Evolutionary conservation across 2,329 filamentous ascomycete genomes (phyloP).

Genomic region (Lizonia empirigonia): DNA sequence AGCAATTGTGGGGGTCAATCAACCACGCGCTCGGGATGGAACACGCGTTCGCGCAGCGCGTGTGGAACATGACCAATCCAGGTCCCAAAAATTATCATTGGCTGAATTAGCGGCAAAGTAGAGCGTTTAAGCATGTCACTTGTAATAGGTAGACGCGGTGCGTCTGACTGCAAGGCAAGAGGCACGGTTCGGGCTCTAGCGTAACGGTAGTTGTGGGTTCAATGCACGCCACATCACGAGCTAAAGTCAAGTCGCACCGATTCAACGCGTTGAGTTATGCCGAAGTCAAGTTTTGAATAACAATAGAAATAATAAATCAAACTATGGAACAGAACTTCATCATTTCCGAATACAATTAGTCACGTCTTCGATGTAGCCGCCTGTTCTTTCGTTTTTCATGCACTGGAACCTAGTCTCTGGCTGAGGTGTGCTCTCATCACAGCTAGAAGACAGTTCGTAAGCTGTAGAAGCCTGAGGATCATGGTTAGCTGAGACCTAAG

Average conservation of each 20-base stretch:
- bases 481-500: background rate
- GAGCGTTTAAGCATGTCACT: too few relatives aligned
- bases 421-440: background rate
- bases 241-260: background rate
- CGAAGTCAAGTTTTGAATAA: background rate
- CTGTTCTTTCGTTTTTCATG: background rate
- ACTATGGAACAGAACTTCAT: background rate
- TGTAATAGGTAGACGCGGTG: too few relatives aligned
- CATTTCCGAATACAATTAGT: background rate
- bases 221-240: background rate
- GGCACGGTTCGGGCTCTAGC: too few relatives aligned
- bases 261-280: background rate
- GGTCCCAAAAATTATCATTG: too few relatives aligned
- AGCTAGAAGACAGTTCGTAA: background rate
- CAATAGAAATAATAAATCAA: background rate
- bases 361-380: background rate
- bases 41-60: too few relatives aligned
- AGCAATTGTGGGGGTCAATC: too few relatives aligned
- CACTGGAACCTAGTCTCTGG: background rate
- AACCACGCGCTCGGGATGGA: too few relatives aligned
- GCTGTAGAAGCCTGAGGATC: background rate
- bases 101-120: too few relatives aligned
- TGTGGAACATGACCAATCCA: too few relatives aligned
- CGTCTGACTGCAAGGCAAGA: too few relatives aligned
- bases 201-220: too few relatives aligned